phyloP scores from a whole-genome alignment of 2,329 filamentous ascomycete species.

The Trichoderma endophyticum region DNA sequence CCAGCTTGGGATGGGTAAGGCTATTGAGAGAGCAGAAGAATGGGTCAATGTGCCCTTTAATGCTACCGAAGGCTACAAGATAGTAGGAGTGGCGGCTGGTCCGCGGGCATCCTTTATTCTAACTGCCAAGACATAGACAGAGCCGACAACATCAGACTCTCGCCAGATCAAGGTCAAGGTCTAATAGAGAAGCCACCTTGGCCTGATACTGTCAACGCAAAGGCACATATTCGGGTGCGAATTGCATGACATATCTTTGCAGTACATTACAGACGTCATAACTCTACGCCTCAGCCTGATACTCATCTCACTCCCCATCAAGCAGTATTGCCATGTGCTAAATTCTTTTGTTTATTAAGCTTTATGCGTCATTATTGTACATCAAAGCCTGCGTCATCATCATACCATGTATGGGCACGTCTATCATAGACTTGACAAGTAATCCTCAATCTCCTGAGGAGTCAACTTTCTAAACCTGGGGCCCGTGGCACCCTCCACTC shows the following conservation, averaged over 20 bases:
- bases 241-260: neutral
- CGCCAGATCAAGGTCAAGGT: too few species aligned
- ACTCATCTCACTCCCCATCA: neutral
- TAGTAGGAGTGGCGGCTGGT: constrained; percentile 47
- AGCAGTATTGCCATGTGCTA: neutral
- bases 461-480: constrained; percentile 91
- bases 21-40: constrained; percentile 21
- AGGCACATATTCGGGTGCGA: neutral
- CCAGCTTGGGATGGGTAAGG: constrained; percentile 50
- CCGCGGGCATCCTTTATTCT: constrained; percentile 50
- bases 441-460: constrained; percentile 98
- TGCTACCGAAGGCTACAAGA: constrained; percentile 25
- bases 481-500: constrained; percentile 78
- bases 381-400: constrained; percentile 17
- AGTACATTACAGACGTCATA: neutral
- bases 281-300: neutral
- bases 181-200: neutral
- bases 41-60: constrained; percentile 40
- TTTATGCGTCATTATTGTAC: constrained; percentile 17
- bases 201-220: neutral
- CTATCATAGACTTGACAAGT: constrained; percentile 90
- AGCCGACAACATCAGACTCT: neutral
- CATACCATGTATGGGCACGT: constrained; percentile 16
- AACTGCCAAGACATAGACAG: constrained; percentile 25
- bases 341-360: constrained; percentile 18